A percentile compares a stretch with the other conserved stretches of the same genome.
Conservation (phyloP, 2,329 filamentous ascomycete genomes). For the Lasiodiplodia sp. region DNA sequence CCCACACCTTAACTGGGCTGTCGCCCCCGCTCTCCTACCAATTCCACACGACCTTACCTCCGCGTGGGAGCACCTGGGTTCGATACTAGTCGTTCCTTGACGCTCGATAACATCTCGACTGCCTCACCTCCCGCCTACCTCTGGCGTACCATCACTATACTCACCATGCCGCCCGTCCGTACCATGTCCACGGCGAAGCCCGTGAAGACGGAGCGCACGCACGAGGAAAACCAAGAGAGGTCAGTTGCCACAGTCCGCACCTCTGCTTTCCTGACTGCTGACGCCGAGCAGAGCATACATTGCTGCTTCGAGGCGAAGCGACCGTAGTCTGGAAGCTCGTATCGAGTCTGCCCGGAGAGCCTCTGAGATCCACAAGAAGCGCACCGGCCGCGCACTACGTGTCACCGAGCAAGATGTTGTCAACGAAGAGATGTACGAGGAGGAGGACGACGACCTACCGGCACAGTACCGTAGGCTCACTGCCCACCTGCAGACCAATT, state of each 20-base stretch:
- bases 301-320: conserved; percentile 84
- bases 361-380: conserved; percentile 88
- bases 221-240: conserved; percentile 82
- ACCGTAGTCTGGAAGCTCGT: conserved; percentile 85
- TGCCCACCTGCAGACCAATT: conserved; percentile 67
- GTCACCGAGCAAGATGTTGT: conserved; percentile 87
- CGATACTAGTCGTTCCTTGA: conserved; percentile 31
- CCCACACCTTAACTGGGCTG: conserved; percentile 13
- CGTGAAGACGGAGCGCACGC: conserved; percentile 74
- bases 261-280: conserved; percentile 30
- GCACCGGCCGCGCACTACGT: conserved; percentile 81
- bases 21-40: conserved; percentile 22
- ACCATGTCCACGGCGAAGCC: conserved; percentile 47
- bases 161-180: conserved; percentile 48
- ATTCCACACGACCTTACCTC: conserved; percentile 8
- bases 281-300: conserved; percentile 75
- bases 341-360: conserved; percentile 86
- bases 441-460: conserved; percentile 83
- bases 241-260: conserved; percentile 35
- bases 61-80: conserved; percentile 28
- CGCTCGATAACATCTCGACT: conserved; percentile 10
- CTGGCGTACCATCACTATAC: neutral
- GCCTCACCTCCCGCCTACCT: neutral
- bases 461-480: conserved; percentile 70
- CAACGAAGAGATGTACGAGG: conserved; percentile 96